Evolutionary conservation across 495 filamentous ascomycete species (phyloP).

Genomic region (Collariella sp.): DNA sequence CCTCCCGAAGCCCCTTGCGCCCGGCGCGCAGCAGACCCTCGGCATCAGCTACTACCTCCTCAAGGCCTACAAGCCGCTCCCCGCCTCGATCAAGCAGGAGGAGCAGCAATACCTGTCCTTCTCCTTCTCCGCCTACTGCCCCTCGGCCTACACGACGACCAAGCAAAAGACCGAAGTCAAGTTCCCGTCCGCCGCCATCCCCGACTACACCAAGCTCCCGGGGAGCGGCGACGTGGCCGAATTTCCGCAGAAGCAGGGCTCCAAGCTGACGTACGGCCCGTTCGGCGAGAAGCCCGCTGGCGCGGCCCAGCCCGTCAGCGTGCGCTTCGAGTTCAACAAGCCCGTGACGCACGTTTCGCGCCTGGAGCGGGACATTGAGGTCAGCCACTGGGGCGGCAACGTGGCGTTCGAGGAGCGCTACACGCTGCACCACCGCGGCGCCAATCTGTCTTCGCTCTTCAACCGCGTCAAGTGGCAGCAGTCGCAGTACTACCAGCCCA

Average conservation of each 20-base stretch:
- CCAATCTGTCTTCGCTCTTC: slow-evolving; percentile 76
- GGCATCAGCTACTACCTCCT: slow-evolving; percentile 77
- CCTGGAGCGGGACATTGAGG: slow-evolving; percentile 83
- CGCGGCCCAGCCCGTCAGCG: slow-evolving; percentile 57
- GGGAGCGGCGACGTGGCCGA: slow-evolving; percentile 50
- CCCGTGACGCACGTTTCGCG: slow-evolving; percentile 67
- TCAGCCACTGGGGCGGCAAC: slow-evolving; percentile 97
- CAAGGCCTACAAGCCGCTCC: slow-evolving; percentile 65
- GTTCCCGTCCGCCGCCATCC: slow-evolving; percentile 65
- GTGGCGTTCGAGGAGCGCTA: slow-evolving; percentile 90
- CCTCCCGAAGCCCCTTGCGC: slow-evolving; percentile 62
- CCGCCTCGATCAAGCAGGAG: slow-evolving; percentile 66
- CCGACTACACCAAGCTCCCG: slow-evolving; percentile 72
- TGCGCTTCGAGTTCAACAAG: slow-evolving; percentile 94
- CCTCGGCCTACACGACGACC: slow-evolving; percentile 69
- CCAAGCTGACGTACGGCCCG: slow-evolving; percentile 85
- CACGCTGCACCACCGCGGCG: slow-evolving; percentile 77
- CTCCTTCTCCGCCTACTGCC: slow-evolving; percentile 71
- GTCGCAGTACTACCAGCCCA: slow-evolving; percentile 64
- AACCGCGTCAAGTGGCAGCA: slow-evolving; percentile 76
- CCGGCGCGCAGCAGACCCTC: slow-evolving; percentile 71
- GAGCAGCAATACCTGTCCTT: slow-evolving; percentile 83
- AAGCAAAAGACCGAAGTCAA: slow-evolving; percentile 98
- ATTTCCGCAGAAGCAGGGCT: slow-evolving; percentile 75
- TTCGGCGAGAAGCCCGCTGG: slow-evolving; percentile 71